These are phyloP conservation scores for Eucalyptus victrix DNA, from an alignment of 345 rosid species.

Conservation along the genomic window DNA sequence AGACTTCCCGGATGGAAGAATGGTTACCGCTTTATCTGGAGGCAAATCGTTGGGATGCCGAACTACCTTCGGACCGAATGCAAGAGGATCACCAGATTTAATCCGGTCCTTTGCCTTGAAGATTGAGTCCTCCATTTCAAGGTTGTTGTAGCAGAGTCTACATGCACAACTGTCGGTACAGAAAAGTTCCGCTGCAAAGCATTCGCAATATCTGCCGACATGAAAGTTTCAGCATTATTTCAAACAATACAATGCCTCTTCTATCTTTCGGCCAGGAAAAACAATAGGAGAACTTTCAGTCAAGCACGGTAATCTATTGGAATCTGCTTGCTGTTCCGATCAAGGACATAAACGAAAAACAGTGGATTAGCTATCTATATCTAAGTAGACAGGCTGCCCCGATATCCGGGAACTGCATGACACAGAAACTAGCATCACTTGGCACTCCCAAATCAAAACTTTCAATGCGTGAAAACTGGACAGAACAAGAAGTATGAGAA, in stretches of 20 bases:
- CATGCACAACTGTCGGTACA: conserved; percentile 66
- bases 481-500: background rate
- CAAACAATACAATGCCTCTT: background rate
- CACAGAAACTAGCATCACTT: background rate
- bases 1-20: background rate
- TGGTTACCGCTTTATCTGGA: background rate
- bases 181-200: conserved; percentile 77
- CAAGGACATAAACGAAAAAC: background rate
- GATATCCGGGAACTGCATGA: background rate
- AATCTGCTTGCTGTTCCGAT: background rate
- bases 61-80: conserved; percentile 74
- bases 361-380: background rate
- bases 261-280: background rate
- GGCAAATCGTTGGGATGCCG: no score
- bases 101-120: conserved; percentile 38
- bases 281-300: background rate
- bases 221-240: background rate
- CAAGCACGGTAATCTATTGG: background rate
- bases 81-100: conserved; percentile 65
- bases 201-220: conserved; percentile 59
- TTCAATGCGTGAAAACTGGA: background rate
- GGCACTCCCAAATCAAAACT: background rate
- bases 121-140: conserved; percentile 37
- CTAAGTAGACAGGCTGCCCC: background rate
- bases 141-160: conserved; percentile 59